Base-by-base conservation (phyloP, 805 yeast species). In the Saccharomycopsis guyanensis region DNA sequence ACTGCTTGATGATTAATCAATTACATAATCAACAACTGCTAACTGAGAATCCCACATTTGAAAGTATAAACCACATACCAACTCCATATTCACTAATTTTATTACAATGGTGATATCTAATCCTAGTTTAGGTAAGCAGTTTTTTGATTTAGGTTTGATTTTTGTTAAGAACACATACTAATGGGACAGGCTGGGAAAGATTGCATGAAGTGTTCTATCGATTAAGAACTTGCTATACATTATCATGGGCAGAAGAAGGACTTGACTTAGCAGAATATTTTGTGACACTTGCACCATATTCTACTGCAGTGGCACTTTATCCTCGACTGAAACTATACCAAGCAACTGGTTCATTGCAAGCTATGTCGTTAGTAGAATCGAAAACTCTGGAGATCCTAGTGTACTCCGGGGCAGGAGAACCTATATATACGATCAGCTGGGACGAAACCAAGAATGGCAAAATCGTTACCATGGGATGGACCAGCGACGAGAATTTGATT, bases 131-230 rank as follows among this genome's bases (percentile, higher is more conserved):
- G 19, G 44, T 45, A 20, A 38, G 47, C 13, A 12, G 6, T 10
- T 4, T 23, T 20, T n/a, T n/a, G n/a, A n/a, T n/a, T n/a, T n/a
- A n/a, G n/a, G n/a, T n/a, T n/a, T n/a, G n/a, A n/a, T n/a, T n/a
- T n/a, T n/a, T n/a, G n/a, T n/a, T n/a, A n/a, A n/a, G n/a, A n/a
- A n/a, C n/a, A n/a, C n/a, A n/a, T n/a, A n/a, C n/a, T n/a, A n/a
- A n/a, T n/a, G n/a, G n/a, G n/a, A 27, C 13, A 19, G 40, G 40
- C 23, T 88, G 97, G 97, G 95, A 87, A 60, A 73, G 81, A 53
- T 70, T 88, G 16, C 79, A 76, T 45, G 77, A 78, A 60, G 82
- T 77, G 7, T 86, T 75, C 59, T 88, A 86, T 55, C 68, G 83
- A 46, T 69, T 72, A 15, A 62, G 80, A 45, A 72, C 76, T 16